Percentiles rank a stretch among this genome's conserved stretches.
Evolutionary conservation across 2,329 filamentous ascomycete genomes (phyloP).

Genomic region (Aspergillus fumigatus): DNA sequence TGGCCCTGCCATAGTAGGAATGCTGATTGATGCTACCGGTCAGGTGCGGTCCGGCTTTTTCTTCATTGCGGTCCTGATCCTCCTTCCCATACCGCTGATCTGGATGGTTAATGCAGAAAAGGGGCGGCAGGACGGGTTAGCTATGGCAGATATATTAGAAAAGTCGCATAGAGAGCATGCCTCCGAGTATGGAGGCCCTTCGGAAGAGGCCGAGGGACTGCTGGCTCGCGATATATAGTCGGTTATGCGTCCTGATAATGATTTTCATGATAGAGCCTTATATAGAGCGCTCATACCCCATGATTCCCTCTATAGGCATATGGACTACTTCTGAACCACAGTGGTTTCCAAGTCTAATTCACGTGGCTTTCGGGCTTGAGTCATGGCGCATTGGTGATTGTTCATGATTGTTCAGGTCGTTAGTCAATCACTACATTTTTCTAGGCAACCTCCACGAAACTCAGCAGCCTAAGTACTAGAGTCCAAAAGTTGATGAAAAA

Average conservation of each 20-base stretch:
- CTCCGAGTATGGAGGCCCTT: conserved; percentile 7
- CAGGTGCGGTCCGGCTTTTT: conserved; percentile 79
- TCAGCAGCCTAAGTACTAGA: neutral
- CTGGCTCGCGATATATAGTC: conserved; percentile 12
- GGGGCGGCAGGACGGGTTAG: conserved; percentile 29
- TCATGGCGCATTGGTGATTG: neutral
- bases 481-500: neutral
- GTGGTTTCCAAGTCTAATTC: neutral
- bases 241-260: conserved; percentile 4
- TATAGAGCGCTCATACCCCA: neutral
- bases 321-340: neutral
- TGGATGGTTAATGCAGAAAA: conserved; percentile 58
- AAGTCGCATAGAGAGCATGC: conserved; percentile 13
- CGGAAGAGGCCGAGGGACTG: conserved; percentile 28
- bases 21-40: conserved; percentile 74
- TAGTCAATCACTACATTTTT: neutral
- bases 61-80: conserved; percentile 78
- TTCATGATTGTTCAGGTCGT: neutral
- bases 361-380: neutral
- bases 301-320: neutral
- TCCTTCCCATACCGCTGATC: conserved; percentile 74
- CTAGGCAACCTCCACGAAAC: neutral
- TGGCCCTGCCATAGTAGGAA: conserved; percentile 81
- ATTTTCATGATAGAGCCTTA: neutral
- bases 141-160: conserved; percentile 26